Conservation (phyloP, 805 yeast genomes). For the Danielozyma ontarioensis region DNA sequence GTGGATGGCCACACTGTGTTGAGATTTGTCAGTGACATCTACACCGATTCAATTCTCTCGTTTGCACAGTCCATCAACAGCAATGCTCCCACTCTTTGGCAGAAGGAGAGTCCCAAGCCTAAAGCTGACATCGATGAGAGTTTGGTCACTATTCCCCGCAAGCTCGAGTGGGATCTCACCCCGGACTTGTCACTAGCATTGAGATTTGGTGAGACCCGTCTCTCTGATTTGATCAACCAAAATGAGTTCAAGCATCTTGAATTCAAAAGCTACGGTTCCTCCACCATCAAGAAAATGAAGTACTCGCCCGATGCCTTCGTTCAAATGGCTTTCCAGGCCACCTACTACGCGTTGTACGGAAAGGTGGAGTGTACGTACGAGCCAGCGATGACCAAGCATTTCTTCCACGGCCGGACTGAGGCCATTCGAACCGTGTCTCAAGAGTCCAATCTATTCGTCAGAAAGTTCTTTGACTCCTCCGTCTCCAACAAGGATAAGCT, state of each 20-base stretch:
- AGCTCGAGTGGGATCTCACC: constrained; percentile 83
- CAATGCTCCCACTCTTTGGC: constrained; percentile 71
- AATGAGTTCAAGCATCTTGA: constrained; percentile 82
- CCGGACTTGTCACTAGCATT: constrained; percentile 70
- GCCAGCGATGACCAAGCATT: constrained; percentile 92
- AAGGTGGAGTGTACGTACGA: constrained; percentile 91
- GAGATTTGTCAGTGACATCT: constrained; percentile 82
- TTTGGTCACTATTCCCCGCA: constrained; percentile 67
- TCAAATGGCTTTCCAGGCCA: constrained; percentile 91
- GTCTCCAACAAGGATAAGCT: constrained; percentile 57
- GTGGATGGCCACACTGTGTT: constrained; percentile 94
- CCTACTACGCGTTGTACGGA: constrained; percentile 88
- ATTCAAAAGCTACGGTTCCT: constrained; percentile 68
- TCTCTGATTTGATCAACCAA: constrained; percentile 82
- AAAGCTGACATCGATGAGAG: constrained; percentile 32
- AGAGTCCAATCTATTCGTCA: constrained; percentile 75
- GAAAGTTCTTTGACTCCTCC: constrained; percentile 72
- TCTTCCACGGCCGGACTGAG: constrained; percentile 88
- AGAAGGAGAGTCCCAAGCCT: constrained; percentile 15
- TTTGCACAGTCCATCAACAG: constrained; percentile 81
- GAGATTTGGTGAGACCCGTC: constrained; percentile 86
- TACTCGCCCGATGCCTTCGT: constrained; percentile 92
- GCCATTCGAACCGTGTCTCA: constrained; percentile 81
- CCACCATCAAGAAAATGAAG: constrained; percentile 75
- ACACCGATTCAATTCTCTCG: constrained; percentile 82